A percentile compares a stretch with the other conserved stretches of the same genome.
These are phyloP conservation scores for Daedaleopsis nitida DNA, from an alignment of 768 basidiomycete species.

Conservation along the genomic window DNA sequence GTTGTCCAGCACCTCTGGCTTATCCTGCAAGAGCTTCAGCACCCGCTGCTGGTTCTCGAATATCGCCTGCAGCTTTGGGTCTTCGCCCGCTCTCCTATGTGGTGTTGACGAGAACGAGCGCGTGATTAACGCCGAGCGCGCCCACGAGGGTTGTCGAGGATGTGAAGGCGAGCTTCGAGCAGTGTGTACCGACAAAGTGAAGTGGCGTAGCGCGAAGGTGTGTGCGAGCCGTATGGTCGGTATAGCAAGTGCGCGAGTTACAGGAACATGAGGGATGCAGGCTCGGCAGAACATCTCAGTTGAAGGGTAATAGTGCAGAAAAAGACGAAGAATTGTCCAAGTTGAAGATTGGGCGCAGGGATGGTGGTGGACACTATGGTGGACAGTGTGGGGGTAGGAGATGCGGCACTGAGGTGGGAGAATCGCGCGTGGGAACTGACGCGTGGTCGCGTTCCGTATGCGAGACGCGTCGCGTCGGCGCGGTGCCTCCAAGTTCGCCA, in stretches of 20 bases:
- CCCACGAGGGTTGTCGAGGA: not conserved
- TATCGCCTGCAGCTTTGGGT: constrained; percentile 12
- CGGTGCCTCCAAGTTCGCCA: not conserved
- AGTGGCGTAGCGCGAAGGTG: constrained; percentile 16
- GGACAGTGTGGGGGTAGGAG: not conserved
- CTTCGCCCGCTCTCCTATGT: constrained; percentile 10
- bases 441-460: constrained; percentile 14
- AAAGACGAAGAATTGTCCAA: too few species aligned
- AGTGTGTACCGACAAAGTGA: not conserved
- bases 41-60: constrained; percentile 19
- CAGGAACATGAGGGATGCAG: not conserved
- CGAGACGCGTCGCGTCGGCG: constrained; percentile 22
- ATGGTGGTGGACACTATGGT: too few species aligned
- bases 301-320: not conserved
- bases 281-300: constrained; percentile 10
- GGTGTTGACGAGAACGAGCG: constrained; percentile 15
- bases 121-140: constrained; percentile 9
- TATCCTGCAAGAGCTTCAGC: constrained; percentile 20
- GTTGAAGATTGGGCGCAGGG: not conserved
- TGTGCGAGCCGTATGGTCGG: constrained; percentile 14
- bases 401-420: not conserved
- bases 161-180: constrained; percentile 3
- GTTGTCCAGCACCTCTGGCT: constrained; percentile 18
- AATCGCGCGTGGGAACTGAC: constrained; percentile 14
- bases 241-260: constrained; percentile 3